Evolutionary conservation across 257 asterid genomes (phyloP).

Genomic region (Solanum pimpinellifolium): DNA sequence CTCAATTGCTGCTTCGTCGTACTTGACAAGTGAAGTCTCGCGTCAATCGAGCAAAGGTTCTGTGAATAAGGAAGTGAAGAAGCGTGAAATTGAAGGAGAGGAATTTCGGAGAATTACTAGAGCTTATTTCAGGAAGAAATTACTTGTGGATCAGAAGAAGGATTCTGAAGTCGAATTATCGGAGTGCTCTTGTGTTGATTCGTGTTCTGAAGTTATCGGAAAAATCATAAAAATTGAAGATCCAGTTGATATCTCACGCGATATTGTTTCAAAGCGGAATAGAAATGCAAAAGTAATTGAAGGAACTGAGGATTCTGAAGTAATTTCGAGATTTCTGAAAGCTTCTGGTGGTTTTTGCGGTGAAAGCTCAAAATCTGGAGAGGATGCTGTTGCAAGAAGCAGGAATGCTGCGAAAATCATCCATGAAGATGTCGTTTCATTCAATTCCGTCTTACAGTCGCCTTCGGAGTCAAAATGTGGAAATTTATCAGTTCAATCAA

Average conservation of each 20-base stretch:
- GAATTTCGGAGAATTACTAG: conserved; percentile 29
- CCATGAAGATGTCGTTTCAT: conserved; percentile 10
- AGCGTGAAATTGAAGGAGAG: background rate
- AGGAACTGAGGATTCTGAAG: conserved; percentile 12
- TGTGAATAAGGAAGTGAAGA: conserved; percentile 15
- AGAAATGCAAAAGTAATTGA: conserved; percentile 10
- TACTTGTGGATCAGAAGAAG: conserved; percentile 3
- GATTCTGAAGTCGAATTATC: conserved; percentile 33
- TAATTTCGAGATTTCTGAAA: conserved; percentile 1
- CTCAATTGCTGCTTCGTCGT: conserved; percentile 8
- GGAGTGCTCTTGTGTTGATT: conserved; percentile 81
- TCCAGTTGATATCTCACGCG: conserved; percentile 6
- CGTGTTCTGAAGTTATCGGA: conserved; percentile 36
- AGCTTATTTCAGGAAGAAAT: conserved; percentile 18
- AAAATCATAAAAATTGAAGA: conserved; percentile 19
- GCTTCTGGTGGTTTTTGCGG: background rate
- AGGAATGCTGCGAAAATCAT: background rate
- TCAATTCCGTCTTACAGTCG: conserved; percentile 9
- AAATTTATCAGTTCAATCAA: background rate
- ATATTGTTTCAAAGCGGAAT: conserved; percentile 9
- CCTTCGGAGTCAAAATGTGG: conserved; percentile 8
- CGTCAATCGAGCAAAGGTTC: conserved; percentile 42
- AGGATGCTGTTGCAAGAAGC: background rate
- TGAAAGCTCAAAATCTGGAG: conserved; percentile 1
- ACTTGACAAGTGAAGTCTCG: conserved; percentile 26